Base-by-base conservation (phyloP, 257 asterid species). In the Rhazya stricta region DNA sequence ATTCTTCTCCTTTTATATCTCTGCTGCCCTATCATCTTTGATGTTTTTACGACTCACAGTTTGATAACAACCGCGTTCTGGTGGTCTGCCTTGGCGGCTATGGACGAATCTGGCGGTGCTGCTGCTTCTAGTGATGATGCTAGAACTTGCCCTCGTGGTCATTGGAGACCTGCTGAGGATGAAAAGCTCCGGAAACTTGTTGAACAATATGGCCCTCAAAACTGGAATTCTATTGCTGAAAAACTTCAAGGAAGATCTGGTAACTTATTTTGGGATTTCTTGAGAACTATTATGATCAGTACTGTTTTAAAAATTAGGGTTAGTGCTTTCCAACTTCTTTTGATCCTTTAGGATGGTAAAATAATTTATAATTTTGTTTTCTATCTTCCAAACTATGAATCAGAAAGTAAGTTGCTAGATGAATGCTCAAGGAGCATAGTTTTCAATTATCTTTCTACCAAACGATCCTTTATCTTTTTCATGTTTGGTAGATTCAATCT, bases 161-260 rank as follows among this genome's bases (percentile, higher is more conserved):
- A 93, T 83, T 93, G 97, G 98, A 79, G 97, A 70, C 97, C 97
- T 0, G 96, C 97, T 1, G 98, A 93, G 79, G 98, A 93, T 32
- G 98, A 91, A 72, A 90, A 81, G 53, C 95, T 91, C 74, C 85
- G 96, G 68, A 91, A 77, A 71, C 94, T 93, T 25, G 98, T 93
- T 56, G 89, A 88, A 29, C 85, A 90, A 78, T 83, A 82, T 69
- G 98, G 98, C 57, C 98, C 98, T 78, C 98, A 91, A 74, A 91
- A 93, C 78, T 93, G 98, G 98, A 93, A 93, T 69, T 88, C 98
- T 7, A 91, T 93, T 69, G 98, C 98, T 77, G 98, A 93, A 84
- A 93, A 89, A 34, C 97, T 93, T 82, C 91, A 89, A 78, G 97
- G 98, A 83, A 87, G 98, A 93, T 93, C 98, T 82, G 98, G 98